Percentiles rank a stretch among this genome's conserved stretches.
These are phyloP conservation scores for Diospyros lotus DNA, from an alignment of 148 eudicot genomes.

Conservation along the genomic window DNA sequence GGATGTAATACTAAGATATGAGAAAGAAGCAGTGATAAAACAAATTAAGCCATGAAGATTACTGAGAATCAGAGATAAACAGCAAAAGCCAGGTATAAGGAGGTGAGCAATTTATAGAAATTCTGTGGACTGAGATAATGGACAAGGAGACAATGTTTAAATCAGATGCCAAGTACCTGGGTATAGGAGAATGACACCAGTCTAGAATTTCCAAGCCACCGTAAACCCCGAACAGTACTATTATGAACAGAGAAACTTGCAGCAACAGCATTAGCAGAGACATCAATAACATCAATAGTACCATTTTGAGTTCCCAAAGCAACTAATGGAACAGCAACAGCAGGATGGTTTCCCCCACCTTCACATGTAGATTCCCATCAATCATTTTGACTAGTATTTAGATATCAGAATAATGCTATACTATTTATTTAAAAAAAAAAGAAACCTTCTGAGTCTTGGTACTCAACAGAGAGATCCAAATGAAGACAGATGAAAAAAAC, in stretches of 20 bases:
- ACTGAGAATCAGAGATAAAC: background rate
- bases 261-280: slow-evolving; percentile 87
- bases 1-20: slow-evolving; percentile 4
- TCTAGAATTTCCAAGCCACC: slow-evolving; percentile 98
- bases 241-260: slow-evolving; percentile 78
- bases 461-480: slow-evolving; percentile 15
- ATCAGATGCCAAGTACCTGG: slow-evolving; percentile 40
- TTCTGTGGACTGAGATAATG: slow-evolving; percentile 2
- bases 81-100: background rate
- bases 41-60: slow-evolving; percentile 6
- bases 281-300: slow-evolving; percentile 76
- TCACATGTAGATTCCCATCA: slow-evolving; percentile 20
- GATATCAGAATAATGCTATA: slow-evolving; percentile 11
- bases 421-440: background rate
- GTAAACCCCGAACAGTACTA: slow-evolving; percentile 78
- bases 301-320: slow-evolving; percentile 97
- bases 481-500: slow-evolving; percentile 32
- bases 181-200: slow-evolving; percentile 87
- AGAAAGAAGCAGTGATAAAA: background rate
- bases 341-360: slow-evolving; percentile 99
- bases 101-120: background rate
- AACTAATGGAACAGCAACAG: slow-evolving; percentile 94
- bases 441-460: background rate
- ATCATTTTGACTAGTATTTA: slow-evolving; percentile 14
- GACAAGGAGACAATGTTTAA: slow-evolving; percentile 1